These are phyloP conservation scores for Aspergillus ostianus DNA, from an alignment of 495 filamentous ascomycete genomes.

Conservation along the genomic window DNA sequence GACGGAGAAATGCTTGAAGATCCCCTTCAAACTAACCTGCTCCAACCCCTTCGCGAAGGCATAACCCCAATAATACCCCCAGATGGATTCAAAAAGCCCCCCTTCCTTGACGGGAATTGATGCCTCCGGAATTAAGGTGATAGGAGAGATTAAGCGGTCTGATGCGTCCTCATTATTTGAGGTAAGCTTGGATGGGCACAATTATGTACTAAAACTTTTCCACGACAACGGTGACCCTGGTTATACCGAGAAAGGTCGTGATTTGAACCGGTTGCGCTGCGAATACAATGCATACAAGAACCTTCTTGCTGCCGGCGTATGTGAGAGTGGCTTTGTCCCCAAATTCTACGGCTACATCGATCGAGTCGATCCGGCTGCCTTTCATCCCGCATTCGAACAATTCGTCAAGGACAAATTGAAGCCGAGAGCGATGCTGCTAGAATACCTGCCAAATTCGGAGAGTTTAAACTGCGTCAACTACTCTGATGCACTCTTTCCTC, in stretches of 20 bases:
- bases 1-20: too few species aligned
- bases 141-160: background rate
- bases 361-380: constrained; percentile 22
- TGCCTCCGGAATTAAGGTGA: background rate
- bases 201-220: constrained; percentile 7
- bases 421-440: constrained; percentile 21
- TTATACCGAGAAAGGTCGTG: constrained; percentile 11
- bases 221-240: constrained; percentile 13
- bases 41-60: too few species aligned
- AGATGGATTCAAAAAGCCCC: constrained; percentile 1
- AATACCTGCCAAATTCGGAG: constrained; percentile 22
- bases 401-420: constrained; percentile 17
- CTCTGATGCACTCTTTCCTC: constrained; percentile 17
- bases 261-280: constrained; percentile 14
- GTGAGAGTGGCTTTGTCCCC: constrained; percentile 13
- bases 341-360: constrained; percentile 15
- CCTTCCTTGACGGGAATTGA: background rate
- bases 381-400: constrained; percentile 15
- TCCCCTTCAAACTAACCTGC: too few species aligned
- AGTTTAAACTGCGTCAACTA: constrained; percentile 27
- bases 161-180: constrained; percentile 11
- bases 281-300: constrained; percentile 15
- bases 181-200: constrained; percentile 10
- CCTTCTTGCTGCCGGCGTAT: constrained; percentile 10
- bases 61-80: too few species aligned